phyloP scores from a whole-genome alignment of 2,329 filamentous ascomycete species.

The Apiospora arundinis region DNA sequence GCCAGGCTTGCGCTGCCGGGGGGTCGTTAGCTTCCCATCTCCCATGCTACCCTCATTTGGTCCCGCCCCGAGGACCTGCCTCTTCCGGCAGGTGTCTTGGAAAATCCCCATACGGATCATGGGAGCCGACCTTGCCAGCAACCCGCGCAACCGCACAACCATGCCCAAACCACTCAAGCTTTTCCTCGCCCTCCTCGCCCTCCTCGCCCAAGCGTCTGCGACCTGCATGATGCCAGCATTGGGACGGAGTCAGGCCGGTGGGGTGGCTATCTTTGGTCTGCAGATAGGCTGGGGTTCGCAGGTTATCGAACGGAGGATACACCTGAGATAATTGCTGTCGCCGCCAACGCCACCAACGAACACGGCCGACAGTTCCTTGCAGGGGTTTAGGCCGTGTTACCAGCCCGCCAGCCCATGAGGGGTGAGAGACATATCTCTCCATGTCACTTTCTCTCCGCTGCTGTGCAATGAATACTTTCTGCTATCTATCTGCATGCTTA shows the following conservation, averaged over 20 bases:
- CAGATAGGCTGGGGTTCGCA: neutral
- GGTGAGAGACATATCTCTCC: neutral
- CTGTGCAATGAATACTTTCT: neutral
- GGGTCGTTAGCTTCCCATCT: neutral
- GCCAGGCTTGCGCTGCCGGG: neutral
- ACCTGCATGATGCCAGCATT: slow-evolving; percentile 11
- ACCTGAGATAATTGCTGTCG: neutral
- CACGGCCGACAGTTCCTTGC: slow-evolving; percentile 6
- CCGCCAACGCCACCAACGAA: slow-evolving; percentile 8
- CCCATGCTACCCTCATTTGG: slow-evolving; percentile 4
- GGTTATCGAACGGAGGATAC: neutral
- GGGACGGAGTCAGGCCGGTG: slow-evolving; percentile 6
- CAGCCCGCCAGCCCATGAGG: slow-evolving; percentile 7
- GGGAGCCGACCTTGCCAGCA: neutral
- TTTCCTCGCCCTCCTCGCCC: too few relatives aligned
- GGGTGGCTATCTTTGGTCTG: neutral
- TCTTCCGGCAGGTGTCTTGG: slow-evolving; percentile 17
- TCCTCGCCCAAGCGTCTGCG: neutral
- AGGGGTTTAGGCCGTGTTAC: neutral
- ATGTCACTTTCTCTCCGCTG: neutral
- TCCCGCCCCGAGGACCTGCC: slow-evolving; percentile 14
- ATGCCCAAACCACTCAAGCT: neutral
- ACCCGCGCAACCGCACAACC: neutral
- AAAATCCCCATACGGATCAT: slow-evolving; percentile 12
- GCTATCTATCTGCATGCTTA: neutral